Percentiles rank a stretch among this genome's conserved stretches.
Evolutionary conservation across 148 eudicot genomes (phyloP).

Genomic region (Rhododendron williamsianum): DNA sequence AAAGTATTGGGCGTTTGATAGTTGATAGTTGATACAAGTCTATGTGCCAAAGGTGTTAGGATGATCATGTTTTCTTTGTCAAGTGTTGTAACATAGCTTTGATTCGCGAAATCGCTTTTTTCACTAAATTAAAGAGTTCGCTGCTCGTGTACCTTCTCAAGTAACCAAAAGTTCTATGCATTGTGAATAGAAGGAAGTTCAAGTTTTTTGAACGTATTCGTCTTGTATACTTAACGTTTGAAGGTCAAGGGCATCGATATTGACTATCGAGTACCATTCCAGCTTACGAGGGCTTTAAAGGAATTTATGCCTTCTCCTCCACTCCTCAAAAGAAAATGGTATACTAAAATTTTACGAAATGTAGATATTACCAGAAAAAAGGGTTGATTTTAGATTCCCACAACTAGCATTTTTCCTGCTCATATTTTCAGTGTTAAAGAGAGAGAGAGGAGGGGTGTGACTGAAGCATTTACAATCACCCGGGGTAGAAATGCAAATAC

Average conservation of each 20-base stretch:
- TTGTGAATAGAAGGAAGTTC: neutral
- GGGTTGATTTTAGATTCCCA: neutral
- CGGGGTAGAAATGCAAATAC: neutral
- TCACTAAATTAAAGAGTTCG: neutral
- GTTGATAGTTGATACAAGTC: neutral
- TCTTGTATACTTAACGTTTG: neutral
- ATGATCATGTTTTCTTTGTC: neutral
- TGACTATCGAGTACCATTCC: neutral
- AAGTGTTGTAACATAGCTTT: neutral
- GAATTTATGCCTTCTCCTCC: neutral
- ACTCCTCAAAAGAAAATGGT: neutral
- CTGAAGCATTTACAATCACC: neutral
- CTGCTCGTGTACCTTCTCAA: neutral
- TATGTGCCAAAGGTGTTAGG: neutral
- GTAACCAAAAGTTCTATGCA: neutral
- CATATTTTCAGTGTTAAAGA: neutral
- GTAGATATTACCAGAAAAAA: neutral
- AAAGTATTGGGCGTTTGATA: neutral
- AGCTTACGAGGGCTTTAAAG: neutral
- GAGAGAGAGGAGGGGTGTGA: neutral
- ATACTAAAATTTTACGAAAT: neutral
- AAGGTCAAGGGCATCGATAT: neutral
- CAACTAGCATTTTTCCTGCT: neutral
- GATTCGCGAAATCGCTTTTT: too few species aligned
- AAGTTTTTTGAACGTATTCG: neutral